Base-by-base conservation (phyloP, 768 basidiomycete species). In the Coprinopsis sp. region DNA sequence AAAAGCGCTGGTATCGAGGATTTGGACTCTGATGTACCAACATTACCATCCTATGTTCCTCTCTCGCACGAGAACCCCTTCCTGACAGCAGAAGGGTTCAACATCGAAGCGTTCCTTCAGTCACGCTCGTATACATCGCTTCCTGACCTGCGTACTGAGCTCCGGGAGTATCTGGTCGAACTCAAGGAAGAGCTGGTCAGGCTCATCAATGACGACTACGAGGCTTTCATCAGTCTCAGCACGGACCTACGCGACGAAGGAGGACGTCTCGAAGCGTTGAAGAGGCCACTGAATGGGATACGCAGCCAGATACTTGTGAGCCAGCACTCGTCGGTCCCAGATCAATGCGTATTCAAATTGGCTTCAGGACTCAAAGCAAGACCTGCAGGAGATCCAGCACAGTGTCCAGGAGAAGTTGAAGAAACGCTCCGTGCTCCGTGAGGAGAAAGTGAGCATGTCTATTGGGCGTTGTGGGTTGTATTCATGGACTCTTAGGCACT, bases 141-240 rank as follows among this genome's bases (percentile, higher is more conserved):
- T 16, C 83, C 87, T 24, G 95, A 97, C 63, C 72, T 97, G 25
- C 84, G 93, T 44, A 66, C 79, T 3, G 94, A 99, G 61, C 72
- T 99, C 18, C 78, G 92, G 25, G 82, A 91, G 43, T 97, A 97
- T 62, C 72, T 91, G 50, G 78, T 80, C 0, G 70, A 75, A 8
- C 68, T 99, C 52, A 92, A 95, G 64, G 91, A 94, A 62, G 95
- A 96, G 62, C 77, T 99, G 28, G 92, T 98, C 24, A 83, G 83
- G 58, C 81, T 98, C 58, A 96, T 98, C 62, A 98, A 99, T 65
- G 87, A 92, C 56, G 96, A 98, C 67, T 99, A 98, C 59, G 93
- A 93, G 63, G 93, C 93, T 12, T 99, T 98, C 62, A 95, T 98
- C 58, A 91, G 89, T 55, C 73, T 99, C 24, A 94, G 94, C 53